phyloP scores from a whole-genome alignment of 164 flowering plant genomes.

The Pachysandra terminalis region DNA sequence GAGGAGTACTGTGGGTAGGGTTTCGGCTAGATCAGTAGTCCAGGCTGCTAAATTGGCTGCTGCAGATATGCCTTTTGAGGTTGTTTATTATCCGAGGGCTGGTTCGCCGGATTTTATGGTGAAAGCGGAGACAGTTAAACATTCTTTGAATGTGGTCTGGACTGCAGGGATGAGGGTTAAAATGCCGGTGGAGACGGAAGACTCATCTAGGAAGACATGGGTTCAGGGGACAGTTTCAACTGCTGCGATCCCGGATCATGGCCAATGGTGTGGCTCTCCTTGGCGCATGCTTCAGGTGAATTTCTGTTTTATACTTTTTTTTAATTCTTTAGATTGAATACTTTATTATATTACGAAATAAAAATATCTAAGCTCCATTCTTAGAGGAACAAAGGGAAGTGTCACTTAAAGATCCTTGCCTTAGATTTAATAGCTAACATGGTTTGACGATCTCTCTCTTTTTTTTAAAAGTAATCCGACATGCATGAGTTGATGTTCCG shows the following conservation, averaged over 20 bases:
- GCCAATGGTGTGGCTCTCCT: conserved; percentile 48
- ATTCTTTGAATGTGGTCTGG: conserved; percentile 43
- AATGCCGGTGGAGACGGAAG: conserved; percentile 65
- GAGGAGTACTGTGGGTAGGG: conserved; percentile 30
- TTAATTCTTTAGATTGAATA: no score
- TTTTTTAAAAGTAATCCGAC: no score
- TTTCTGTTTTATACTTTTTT: background rate
- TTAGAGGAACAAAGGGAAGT: no score
- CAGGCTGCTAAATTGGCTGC: conserved; percentile 46
- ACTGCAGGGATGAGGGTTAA: conserved; percentile 50
- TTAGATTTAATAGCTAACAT: no score
- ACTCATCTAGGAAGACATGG: conserved; percentile 50
- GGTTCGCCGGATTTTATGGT: conserved; percentile 65
- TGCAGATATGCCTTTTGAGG: conserved; percentile 46
- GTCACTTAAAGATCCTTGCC: no score
- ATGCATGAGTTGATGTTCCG: no score
- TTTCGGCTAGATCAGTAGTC: conserved; percentile 33
- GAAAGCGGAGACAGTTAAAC: conserved; percentile 55
- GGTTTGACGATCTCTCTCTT: no score
- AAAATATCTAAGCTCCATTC: no score
- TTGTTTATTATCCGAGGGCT: conserved; percentile 55
- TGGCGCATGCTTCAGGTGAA: conserved; percentile 80
- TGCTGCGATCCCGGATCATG: conserved; percentile 21
- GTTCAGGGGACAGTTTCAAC: conserved; percentile 51
- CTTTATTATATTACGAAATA: no score